Evolutionary conservation across 306 rosid species (phyloP).

Genomic region (Malus asiatica): DNA sequence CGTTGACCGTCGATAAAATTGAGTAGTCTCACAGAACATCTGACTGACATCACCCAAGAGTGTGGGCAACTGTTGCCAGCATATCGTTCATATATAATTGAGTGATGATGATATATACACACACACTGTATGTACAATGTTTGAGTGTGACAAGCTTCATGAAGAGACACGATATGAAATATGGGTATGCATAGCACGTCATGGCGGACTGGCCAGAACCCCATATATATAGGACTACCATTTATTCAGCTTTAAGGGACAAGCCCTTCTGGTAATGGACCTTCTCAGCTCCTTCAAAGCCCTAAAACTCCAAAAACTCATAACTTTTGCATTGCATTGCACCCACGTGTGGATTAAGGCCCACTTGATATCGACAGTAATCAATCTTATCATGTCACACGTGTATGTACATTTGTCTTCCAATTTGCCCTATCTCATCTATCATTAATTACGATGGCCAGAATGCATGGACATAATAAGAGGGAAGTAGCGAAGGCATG

Average conservation of each 20-base stretch:
- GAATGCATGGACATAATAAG: background rate
- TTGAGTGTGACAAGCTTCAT: background rate
- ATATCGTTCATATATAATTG: background rate
- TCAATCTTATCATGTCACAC: conserved; percentile 25
- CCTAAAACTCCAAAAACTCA: background rate
- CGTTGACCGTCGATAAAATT: background rate
- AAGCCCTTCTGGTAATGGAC: background rate
- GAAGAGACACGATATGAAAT: background rate
- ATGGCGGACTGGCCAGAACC: background rate
- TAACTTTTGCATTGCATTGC: background rate
- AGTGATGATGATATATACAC: background rate
- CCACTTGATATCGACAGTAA: background rate
- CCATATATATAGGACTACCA: background rate
- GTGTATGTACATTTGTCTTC: conserved; percentile 16
- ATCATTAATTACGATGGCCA: background rate
- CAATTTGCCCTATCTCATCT: background rate
- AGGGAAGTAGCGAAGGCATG: background rate
- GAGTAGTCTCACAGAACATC: background rate
- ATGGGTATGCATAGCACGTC: background rate
- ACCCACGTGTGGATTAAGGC: background rate
- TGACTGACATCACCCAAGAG: background rate
- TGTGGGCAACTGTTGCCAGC: background rate
- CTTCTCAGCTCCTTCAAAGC: background rate
- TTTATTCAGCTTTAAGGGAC: background rate
- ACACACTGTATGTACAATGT: background rate